These are phyloP conservation scores for Ustilago tritici DNA, from an alignment of 1,284 basidiomycete genomes.

Conservation along the genomic window DNA sequence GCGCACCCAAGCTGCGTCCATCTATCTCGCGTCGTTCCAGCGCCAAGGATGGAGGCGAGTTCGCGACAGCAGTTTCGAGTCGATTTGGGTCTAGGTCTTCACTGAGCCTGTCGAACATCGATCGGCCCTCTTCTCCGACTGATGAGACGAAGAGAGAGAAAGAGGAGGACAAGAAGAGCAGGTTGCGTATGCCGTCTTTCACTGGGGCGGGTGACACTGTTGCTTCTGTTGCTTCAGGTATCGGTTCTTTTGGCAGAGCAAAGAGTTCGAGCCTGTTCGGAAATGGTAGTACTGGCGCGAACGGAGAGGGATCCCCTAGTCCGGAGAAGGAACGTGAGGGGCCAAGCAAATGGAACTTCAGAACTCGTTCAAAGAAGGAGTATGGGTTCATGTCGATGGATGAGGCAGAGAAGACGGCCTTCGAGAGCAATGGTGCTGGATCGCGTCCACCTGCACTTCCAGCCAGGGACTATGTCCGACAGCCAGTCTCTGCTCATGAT, in stretches of 20 bases:
- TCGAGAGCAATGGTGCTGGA: neutral
- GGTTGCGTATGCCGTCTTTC: conserved; percentile 49
- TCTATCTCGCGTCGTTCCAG: conserved; percentile 29
- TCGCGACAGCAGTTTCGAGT: conserved; percentile 13
- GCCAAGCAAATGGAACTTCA: conserved; percentile 44
- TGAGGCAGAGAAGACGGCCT: conserved; percentile 5
- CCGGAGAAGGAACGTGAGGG: conserved; percentile 38
- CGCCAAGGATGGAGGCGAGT: conserved; percentile 29
- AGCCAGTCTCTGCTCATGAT: conserved; percentile 21
- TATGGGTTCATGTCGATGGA: conserved; percentile 46
- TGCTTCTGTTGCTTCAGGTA: conserved; percentile 30
- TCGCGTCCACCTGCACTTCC: conserved; percentile 24
- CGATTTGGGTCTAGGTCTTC: conserved; percentile 30
- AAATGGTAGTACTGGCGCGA: neutral
- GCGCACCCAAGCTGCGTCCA: conserved; percentile 22
- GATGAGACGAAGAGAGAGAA: conserved; percentile 20
- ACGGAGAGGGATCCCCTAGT: conserved; percentile 1
- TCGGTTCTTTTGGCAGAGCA: conserved; percentile 37
- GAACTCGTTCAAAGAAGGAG: conserved; percentile 28
- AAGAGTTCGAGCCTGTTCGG: conserved; percentile 16
- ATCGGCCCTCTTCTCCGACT: conserved; percentile 2
- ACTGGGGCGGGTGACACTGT: conserved; percentile 33
- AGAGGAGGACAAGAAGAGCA: conserved; percentile 27
- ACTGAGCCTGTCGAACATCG: conserved; percentile 27
- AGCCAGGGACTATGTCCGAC: conserved; percentile 15